Percentiles rank a stretch among this genome's conserved stretches.
These are phyloP conservation scores for Haemoproteus tartakovskyi DNA, from an alignment of 169 alveolate species.

Conservation along the genomic window DNA sequence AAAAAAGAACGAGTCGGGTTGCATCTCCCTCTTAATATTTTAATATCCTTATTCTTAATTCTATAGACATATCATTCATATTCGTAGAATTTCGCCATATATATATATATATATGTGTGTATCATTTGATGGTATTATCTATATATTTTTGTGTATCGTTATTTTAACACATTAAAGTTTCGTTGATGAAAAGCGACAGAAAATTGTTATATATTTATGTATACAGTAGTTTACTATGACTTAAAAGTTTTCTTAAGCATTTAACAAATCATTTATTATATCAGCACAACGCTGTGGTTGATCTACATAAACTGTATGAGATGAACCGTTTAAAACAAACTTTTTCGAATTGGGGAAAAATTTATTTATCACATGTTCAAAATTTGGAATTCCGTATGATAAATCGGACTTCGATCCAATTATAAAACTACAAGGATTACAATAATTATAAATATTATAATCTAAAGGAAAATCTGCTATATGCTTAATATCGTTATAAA, in stretches of 20 bases:
- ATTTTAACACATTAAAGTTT: too few relatives aligned
- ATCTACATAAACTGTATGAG: constrained; percentile 53
- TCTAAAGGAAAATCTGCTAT: constrained; percentile 24
- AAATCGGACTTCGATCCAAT: constrained; percentile 44
- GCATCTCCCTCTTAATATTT: too few relatives aligned
- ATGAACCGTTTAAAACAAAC: constrained; percentile 22
- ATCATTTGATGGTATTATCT: too few relatives aligned
- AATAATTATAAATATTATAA: constrained; percentile 7
- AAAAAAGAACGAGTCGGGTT: too few relatives aligned
- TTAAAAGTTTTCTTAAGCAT: neutral
- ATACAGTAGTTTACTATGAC: too few relatives aligned
- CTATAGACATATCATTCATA: too few relatives aligned
- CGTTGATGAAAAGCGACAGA: too few relatives aligned
- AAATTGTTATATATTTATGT: too few relatives aligned
- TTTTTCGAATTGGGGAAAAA: constrained; percentile 20
- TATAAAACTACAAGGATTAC: constrained; percentile 43
- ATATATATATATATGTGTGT: too few relatives aligned
- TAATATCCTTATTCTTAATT: too few relatives aligned
- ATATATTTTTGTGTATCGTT: too few relatives aligned
- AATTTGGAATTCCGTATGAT: constrained; percentile 22
- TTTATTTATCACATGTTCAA: constrained; percentile 21
- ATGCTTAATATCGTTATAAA: constrained; percentile 18
- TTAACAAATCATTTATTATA: constrained; percentile 3
- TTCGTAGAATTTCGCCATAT: too few relatives aligned
- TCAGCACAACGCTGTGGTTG: constrained; percentile 24